These are phyloP conservation scores for Tuber indicum DNA, from an alignment of 495 filamentous ascomycete species.

Conservation along the genomic window DNA sequence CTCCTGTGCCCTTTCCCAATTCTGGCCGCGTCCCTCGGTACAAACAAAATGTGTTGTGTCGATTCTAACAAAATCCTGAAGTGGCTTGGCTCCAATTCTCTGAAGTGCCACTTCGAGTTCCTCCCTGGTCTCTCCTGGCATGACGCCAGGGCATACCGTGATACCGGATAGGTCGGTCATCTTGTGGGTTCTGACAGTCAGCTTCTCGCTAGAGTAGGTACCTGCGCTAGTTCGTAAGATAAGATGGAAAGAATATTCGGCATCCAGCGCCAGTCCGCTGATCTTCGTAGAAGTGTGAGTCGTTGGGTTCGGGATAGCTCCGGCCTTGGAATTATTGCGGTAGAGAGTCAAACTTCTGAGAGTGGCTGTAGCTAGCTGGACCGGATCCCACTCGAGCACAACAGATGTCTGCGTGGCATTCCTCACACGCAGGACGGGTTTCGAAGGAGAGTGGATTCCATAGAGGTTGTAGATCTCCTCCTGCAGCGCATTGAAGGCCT, in stretches of 20 bases:
- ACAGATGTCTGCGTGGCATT: conserved; percentile 96
- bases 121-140: conserved; percentile 69
- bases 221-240: conserved; percentile 88
- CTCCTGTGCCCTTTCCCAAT: conserved; percentile 93
- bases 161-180: conserved; percentile 98
- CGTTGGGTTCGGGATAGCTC: conserved; percentile 77
- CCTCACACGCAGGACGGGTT: conserved; percentile 78
- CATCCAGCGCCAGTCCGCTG: conserved; percentile 89
- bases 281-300: conserved; percentile 93
- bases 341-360: conserved; percentile 81
- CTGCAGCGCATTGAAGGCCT: conserved; percentile 75
- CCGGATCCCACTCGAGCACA: conserved; percentile 96
- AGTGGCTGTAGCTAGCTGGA: conserved; percentile 84
- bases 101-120: conserved; percentile 67
- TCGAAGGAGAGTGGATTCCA: conserved; percentile 67
- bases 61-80: conserved; percentile 85
- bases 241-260: conserved; percentile 90
- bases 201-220: conserved; percentile 71
- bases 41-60: conserved; percentile 99
- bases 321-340: conserved; percentile 92
- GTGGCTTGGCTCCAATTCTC: conserved; percentile 75
- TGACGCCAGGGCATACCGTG: conserved; percentile 83
- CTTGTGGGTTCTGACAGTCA: conserved; percentile 87
- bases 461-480: conserved; percentile 79
- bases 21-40: conserved; percentile 80